Evolutionary conservation across 2,329 filamentous ascomycete species (phyloP), one percentile per base, ranked within the genome.

Genomic region (Apiospora phragmitis): DNA sequence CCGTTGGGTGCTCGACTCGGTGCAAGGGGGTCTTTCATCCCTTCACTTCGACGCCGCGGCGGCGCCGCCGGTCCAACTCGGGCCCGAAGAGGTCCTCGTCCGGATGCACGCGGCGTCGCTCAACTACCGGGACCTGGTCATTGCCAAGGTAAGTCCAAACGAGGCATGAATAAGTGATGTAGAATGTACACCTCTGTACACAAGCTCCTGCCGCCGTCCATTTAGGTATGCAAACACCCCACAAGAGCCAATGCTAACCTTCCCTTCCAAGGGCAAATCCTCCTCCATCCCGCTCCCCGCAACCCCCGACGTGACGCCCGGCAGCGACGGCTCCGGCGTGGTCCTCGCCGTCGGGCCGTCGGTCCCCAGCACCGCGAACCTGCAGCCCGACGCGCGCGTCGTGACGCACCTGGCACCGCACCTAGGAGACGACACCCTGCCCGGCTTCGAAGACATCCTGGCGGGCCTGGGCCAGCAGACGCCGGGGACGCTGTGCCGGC

Each of bases 381-480:
- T 76, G 16, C 49, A 67, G 18, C 67, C 70, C 14, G 71, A 81
- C 70, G 84, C 87, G 77, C 84, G 85, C 70, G 85, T 88, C 69
- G 79, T 85, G 38, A 86, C 84, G 0, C 81, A 85, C 71, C 86
- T 87, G 43, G 68, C 14, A 18, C 83, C 45, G 82, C 83, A 51
- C 69, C 81, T 81, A 6, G 72, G 88, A 2, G 86, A 91, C 70
- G 90, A 90, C 45, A 84, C 84, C 0, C 83, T 91, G 9, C 86
- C 89, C 68, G 83, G 90, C 71, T 86, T 88, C 71, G 90, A 85
- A 51, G 83, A 86, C 45, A 91, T 89, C 77, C 83, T 87, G 68
- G 85, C 90, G 49, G 90, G 89, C 5, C 84, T 92, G 16, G 89
- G 92, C 59, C 81, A 83, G 72, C 83, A 86, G 73, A 87, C 87